These are phyloP conservation scores for Penicillium janthinellum DNA, from an alignment of 2,329 filamentous ascomycete species.

Conservation along the genomic window DNA sequence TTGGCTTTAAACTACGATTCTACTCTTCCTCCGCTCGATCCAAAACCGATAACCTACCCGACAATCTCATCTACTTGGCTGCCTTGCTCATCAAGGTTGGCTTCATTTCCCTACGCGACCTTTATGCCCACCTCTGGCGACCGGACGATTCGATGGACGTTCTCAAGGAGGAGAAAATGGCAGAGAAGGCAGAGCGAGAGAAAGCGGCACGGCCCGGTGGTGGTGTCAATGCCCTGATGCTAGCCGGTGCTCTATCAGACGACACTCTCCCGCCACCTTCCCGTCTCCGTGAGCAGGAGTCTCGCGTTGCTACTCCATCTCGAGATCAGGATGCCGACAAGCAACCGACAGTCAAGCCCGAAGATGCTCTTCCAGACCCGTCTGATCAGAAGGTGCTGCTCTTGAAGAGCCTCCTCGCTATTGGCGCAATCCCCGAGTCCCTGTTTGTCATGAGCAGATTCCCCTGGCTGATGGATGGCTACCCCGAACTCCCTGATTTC, in stretches of 20 bases:
- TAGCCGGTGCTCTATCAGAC: constrained; percentile 83
- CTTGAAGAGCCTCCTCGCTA: constrained; percentile 80
- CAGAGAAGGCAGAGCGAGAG: constrained; percentile 79
- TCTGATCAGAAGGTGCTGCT: constrained; percentile 85
- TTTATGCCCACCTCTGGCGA: constrained; percentile 91
- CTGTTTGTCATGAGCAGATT: constrained; percentile 90
- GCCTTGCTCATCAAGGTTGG: constrained; percentile 95
- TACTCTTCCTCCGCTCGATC: constrained; percentile 81
- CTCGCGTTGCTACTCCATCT: constrained; percentile 55
- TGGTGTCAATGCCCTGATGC: constrained; percentile 78
- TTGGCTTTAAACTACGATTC: constrained; percentile 96
- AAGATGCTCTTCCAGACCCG: constrained; percentile 66
- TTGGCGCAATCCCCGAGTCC: constrained; percentile 89
- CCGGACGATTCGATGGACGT: constrained; percentile 78
- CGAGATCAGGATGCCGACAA: constrained; percentile 56
- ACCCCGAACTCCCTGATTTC: constrained; percentile 76
- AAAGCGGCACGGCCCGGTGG: constrained; percentile 69
- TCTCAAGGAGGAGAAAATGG: constrained; percentile 68
- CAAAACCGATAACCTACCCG: constrained; percentile 75
- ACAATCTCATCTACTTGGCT: constrained; percentile 89
- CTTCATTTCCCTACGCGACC: constrained; percentile 86
- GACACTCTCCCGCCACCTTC: constrained; percentile 63
- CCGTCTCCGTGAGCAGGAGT: constrained; percentile 54
- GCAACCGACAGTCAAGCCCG: constrained; percentile 36
- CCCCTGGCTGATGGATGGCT: constrained; percentile 86